Base-by-base conservation (phyloP, 352 stramenopile genomes). In the Globisporangium cystogenes region DNA sequence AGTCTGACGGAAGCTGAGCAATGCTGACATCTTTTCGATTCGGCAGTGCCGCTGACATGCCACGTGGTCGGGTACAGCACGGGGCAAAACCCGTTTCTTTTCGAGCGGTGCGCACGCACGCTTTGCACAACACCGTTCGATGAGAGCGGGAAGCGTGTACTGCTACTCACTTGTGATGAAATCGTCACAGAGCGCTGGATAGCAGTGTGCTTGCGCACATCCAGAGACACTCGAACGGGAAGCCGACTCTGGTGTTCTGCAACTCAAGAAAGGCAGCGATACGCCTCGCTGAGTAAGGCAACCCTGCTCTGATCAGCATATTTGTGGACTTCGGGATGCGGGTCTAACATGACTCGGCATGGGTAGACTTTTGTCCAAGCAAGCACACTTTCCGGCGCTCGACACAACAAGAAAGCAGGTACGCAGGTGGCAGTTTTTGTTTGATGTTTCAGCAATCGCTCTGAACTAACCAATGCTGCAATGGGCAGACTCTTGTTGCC, bases 231-330 rank as follows among this genome's bases (percentile, higher is more conserved):
- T 77, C 70, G 0, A 50, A 64, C 18, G 72, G 72, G 12, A 83
- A 76, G 35, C 72, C 76, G 31, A 62, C 69, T 7, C 23, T 92
- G 7, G 57, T 92, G 11, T 90, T 92, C 46, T 92, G 69, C 41
- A 71, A 62, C 27, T 74, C 66, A 4, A 58, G 60, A 33, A 60
- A 42, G 12, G 51, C 60, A n/a, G 49, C 67, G 29, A 60, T 53
- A 48, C 63, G 55, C 14, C 61, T 78, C n/a, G 63, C 69, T 7
- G 46, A 60, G 51, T 64, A 60, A 21, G 56, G 15, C 26, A 37
- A 12, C 4, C n/a, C n/a, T n/a, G n/a, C n/a, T n/a, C 12, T 16
- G 12, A n/a, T 8, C 20, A 37, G 7, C 14, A 35, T 15, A 26
- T 53, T 7, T 7, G 14, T 4, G 8, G 7, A 15, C n/a, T 35